Percentiles rank a stretch among this genome's conserved stretches.
phyloP scores from a whole-genome alignment of 2,329 filamentous ascomycete genomes.

The Hymenoscyphus salicellus region DNA sequence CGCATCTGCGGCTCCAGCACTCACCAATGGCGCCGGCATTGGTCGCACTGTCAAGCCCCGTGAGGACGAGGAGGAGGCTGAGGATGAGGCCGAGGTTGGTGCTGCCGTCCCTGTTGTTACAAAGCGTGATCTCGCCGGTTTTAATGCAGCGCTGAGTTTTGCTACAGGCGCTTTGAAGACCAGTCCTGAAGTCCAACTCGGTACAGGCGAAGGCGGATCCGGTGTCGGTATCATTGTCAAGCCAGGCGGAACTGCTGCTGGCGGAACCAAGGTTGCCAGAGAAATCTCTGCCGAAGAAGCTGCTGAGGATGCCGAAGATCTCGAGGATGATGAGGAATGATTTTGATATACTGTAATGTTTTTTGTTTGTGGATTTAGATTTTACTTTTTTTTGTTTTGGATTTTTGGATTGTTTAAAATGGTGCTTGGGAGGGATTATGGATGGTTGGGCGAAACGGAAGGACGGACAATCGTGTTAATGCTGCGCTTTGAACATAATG shows the following conservation, averaged over 20 bases:
- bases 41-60: slow-evolving; percentile 18
- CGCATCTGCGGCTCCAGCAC: slow-evolving; percentile 8
- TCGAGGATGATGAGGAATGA: no score
- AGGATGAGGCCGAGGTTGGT: slow-evolving; percentile 15
- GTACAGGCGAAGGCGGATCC: slow-evolving; percentile 43
- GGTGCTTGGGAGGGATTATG: no score
- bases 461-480: no score
- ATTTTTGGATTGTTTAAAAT: no score
- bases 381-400: no score
- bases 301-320: no score
- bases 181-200: slow-evolving; percentile 48
- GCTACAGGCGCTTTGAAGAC: slow-evolving; percentile 47
- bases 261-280: not conserved
- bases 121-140: slow-evolving; percentile 49
- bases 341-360: no score
- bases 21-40: slow-evolving; percentile 17
- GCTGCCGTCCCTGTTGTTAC: slow-evolving; percentile 28
- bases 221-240: slow-evolving; percentile 34
- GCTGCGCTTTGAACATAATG: no score
- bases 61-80: slow-evolving; percentile 15
- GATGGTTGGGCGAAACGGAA: no score
- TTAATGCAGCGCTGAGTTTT: slow-evolving; percentile 47
- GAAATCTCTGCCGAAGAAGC: no score
- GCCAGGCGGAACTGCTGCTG: not conserved
- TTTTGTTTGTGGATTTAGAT: no score